phyloP scores from a whole-genome alignment of 2,329 filamentous ascomycete genomes.

The Paracoccidioides brasiliensis region DNA sequence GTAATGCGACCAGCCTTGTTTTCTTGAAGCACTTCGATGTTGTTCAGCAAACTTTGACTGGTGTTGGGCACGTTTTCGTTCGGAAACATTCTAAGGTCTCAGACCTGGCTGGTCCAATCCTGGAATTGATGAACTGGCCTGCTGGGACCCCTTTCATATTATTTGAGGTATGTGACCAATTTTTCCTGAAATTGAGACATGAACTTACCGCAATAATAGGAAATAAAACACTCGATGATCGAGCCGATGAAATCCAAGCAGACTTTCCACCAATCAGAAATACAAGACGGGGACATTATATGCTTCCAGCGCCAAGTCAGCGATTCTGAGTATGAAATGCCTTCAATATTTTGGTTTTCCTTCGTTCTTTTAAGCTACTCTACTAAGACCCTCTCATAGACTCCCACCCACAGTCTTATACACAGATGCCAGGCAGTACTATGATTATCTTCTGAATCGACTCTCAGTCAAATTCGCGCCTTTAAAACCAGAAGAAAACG shows the following conservation, averaged over 20 bases:
- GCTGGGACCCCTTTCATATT: slow-evolving; percentile 59
- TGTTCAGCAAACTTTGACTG: background rate
- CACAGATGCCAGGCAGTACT: slow-evolving; percentile 67
- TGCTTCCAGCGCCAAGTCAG: slow-evolving; percentile 66
- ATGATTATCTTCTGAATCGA: slow-evolving; percentile 83
- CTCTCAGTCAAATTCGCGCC: slow-evolving; percentile 67
- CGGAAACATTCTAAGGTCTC: slow-evolving; percentile 69
- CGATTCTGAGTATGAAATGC: slow-evolving; percentile 20
- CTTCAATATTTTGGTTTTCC: background rate
- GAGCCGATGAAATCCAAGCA: slow-evolving; percentile 85
- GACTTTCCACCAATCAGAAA: slow-evolving; percentile 77
- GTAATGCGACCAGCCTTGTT: slow-evolving; percentile 42
- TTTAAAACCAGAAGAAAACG: slow-evolving; percentile 39
- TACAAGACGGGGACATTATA: slow-evolving; percentile 93
- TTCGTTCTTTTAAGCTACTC: background rate
- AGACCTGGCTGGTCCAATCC: slow-evolving; percentile 65
- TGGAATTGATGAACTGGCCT: slow-evolving; percentile 75
- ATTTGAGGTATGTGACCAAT: slow-evolving; percentile 50
- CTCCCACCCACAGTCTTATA: slow-evolving; percentile 36
- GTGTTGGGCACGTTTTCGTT: slow-evolving; percentile 3
- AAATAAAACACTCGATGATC: slow-evolving; percentile 98
- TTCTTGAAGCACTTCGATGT: slow-evolving; percentile 5
- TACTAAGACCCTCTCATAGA: slow-evolving; percentile 5
- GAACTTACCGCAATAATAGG: slow-evolving; percentile 33
- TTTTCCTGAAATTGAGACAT: background rate